Evolutionary conservation across 257 asterid species (phyloP).

Genomic region (Handroanthus guayacan): DNA sequence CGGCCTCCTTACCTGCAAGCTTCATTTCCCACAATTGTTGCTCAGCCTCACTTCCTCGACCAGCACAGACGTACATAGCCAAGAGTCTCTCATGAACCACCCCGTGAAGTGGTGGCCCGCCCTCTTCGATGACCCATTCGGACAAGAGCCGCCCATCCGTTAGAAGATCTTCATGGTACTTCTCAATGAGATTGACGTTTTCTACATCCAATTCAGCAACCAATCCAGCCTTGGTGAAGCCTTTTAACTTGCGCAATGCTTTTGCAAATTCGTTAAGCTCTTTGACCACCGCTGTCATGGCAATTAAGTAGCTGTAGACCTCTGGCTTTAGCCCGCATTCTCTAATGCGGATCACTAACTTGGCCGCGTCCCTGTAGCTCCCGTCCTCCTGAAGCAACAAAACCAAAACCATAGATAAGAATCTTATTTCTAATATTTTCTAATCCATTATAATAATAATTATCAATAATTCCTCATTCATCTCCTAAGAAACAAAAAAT

Average conservation of each 20-base stretch:
- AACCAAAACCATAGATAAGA: neutral
- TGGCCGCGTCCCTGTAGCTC: slow-evolving; percentile 72
- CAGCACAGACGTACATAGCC: slow-evolving; percentile 89
- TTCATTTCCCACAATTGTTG: slow-evolving; percentile 93
- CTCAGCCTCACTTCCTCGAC: slow-evolving; percentile 85
- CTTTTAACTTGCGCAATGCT: slow-evolving; percentile 77
- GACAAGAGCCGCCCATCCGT: slow-evolving; percentile 66
- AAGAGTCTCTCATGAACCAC: slow-evolving; percentile 85
- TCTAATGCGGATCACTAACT: slow-evolving; percentile 70
- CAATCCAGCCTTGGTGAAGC: slow-evolving; percentile 62
- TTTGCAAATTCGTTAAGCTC: slow-evolving; percentile 91
- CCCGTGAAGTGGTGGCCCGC: slow-evolving; percentile 63
- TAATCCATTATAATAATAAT: no score
- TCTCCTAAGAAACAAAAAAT: no score
- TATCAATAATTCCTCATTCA: no score
- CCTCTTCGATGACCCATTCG: slow-evolving; percentile 69
- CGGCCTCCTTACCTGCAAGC: slow-evolving; percentile 72
- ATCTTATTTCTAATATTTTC: no score
- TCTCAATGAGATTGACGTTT: slow-evolving; percentile 54
- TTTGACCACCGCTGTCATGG: slow-evolving; percentile 93
- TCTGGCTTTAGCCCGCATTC: slow-evolving; percentile 85
- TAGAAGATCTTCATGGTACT: slow-evolving; percentile 70
- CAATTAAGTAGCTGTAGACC: slow-evolving; percentile 84
- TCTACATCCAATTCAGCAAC: slow-evolving; percentile 65
- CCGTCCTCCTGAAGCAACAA: slow-evolving; percentile 76